Evolutionary conservation across 2,329 filamentous ascomycete genomes (phyloP).

Genomic region (Venturiaceae sp.): DNA sequence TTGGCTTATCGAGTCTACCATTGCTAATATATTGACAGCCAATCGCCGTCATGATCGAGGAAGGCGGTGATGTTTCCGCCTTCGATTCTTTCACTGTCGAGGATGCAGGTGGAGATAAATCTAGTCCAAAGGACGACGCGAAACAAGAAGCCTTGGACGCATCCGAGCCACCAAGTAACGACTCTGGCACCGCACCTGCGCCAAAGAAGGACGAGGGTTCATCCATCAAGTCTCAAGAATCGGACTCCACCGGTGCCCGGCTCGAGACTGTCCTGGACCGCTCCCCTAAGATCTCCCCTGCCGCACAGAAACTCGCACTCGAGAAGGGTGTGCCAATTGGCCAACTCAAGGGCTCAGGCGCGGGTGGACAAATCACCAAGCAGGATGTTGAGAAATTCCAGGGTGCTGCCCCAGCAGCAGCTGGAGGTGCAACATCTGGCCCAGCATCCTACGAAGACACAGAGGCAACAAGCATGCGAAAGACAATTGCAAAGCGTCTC

Average conservation of each 20-base stretch:
- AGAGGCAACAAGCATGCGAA: slow-evolving; percentile 87
- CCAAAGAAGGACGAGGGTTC: slow-evolving; percentile 28
- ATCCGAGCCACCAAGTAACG: slow-evolving; percentile 44
- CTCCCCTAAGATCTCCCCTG: slow-evolving; percentile 60
- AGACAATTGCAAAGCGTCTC: slow-evolving; percentile 89
- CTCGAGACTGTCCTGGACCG: slow-evolving; percentile 80
- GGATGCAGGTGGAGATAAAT: slow-evolving; percentile 81
- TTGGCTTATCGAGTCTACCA: neutral
- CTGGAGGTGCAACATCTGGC: slow-evolving; percentile 40
- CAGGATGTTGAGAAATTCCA: slow-evolving; percentile 85
- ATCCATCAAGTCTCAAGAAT: slow-evolving; percentile 55
- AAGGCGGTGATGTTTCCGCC: slow-evolving; percentile 74
- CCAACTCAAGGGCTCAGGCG: slow-evolving; percentile 76
- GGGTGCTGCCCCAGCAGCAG: slow-evolving; percentile 37
- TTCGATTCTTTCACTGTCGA: slow-evolving; percentile 83
- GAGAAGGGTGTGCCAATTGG: slow-evolving; percentile 74
- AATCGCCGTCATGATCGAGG: slow-evolving; percentile 90
- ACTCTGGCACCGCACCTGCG: slow-evolving; percentile 49
- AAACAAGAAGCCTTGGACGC: slow-evolving; percentile 55
- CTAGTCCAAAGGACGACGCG: slow-evolving; percentile 49
- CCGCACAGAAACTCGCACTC: slow-evolving; percentile 71
- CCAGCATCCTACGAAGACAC: slow-evolving; percentile 71
- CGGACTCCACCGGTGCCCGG: slow-evolving; percentile 62
- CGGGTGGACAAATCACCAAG: slow-evolving; percentile 79
- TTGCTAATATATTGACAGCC: slow-evolving; percentile 47